Base-by-base conservation (phyloP, 2,329 filamentous ascomycete genomes). In the Penicillium thymicola region DNA sequence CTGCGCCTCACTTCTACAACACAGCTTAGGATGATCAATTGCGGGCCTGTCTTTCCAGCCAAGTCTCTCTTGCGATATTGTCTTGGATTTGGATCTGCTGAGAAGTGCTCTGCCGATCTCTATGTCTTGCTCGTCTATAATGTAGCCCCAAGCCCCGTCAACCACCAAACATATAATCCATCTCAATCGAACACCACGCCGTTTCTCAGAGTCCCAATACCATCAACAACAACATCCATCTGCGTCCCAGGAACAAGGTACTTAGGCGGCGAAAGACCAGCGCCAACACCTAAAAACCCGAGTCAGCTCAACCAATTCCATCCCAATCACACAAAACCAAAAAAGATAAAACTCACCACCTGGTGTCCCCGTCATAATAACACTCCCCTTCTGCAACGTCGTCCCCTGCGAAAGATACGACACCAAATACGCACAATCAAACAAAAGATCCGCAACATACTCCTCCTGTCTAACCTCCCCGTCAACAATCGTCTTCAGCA, bases 311-410 rank as follows among this genome's bases (percentile, higher is more conserved):
- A 25, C 23, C 25, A 28, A 32, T 8, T n/a, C 25, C 13, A 40
- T 11, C 18, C 43, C 53, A 40, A n/a, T 14, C 21, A 43, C 36
- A 37, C n/a, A 18, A 51, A 46, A 23, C 6, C 16, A 9, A 44
- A 38, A 27, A 14, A 37, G 4, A 43, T 16, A 23, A 30, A 60
- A 34, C 63, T 64, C 32, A 62, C 74, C 75, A 14, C 72, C 72
- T 3, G 78, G 78, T 13, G 79, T 81, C 0, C 79, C 79, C 7
- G 79, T 81, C 79, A 81, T 80, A 40, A 81, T 75, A 30, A 81
- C 70, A 13, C 75, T 79, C 0, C 79, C 79, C 58, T 72, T 75
- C 69, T 78, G 75, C 62, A 81, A 59, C 41, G 79, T 76, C 62
- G 72, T 71, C 0, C 74, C 73, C 25, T 66, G 67, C 23, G 65